Conservation (phyloP, 805 yeast species). For the Cyberlindnera amylophila region DNA sequence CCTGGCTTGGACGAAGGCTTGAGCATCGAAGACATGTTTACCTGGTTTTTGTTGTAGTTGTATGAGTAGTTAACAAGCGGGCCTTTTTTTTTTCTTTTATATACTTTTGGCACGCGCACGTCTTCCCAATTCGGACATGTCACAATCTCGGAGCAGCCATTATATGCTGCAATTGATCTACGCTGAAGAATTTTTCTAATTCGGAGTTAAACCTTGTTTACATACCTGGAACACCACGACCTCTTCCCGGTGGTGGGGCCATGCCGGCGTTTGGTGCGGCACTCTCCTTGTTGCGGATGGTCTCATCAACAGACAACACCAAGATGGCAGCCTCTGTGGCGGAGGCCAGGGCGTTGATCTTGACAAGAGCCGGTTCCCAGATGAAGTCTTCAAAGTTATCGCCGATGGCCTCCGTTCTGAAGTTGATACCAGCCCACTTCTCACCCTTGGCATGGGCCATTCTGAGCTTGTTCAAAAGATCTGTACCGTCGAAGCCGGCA, state of each 20-base stretch:
- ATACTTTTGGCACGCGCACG: not conserved
- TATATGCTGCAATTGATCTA: not conserved
- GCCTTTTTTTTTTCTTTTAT: not conserved
- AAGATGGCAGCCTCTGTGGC: slow-evolving; percentile 97
- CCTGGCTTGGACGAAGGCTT: not conserved
- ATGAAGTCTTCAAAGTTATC: slow-evolving; percentile 83
- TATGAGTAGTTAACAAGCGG: no score
- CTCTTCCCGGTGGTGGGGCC: slow-evolving; percentile 56
- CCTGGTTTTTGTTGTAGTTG: no score
- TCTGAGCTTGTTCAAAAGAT: slow-evolving; percentile 82
- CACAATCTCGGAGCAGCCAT: not conserved
- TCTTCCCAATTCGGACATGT: not conserved
- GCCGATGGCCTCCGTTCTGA: slow-evolving; percentile 75
- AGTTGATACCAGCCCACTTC: slow-evolving; percentile 88
- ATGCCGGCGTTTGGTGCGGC: slow-evolving; percentile 47
- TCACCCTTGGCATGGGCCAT: slow-evolving; percentile 95
- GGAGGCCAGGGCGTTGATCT: slow-evolving; percentile 86
- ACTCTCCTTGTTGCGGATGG: slow-evolving; percentile 70
- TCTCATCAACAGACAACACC: slow-evolving; percentile 94
- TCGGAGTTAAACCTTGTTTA: slow-evolving; percentile 4
- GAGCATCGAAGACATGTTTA: no score
- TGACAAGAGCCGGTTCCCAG: slow-evolving; percentile 97
- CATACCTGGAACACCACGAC: slow-evolving; percentile 60
- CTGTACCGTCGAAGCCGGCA: slow-evolving; percentile 99
- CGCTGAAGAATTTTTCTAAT: not conserved